phyloP scores from a whole-genome alignment of 768 basidiomycete species.

The Crepidotus variabilis region DNA sequence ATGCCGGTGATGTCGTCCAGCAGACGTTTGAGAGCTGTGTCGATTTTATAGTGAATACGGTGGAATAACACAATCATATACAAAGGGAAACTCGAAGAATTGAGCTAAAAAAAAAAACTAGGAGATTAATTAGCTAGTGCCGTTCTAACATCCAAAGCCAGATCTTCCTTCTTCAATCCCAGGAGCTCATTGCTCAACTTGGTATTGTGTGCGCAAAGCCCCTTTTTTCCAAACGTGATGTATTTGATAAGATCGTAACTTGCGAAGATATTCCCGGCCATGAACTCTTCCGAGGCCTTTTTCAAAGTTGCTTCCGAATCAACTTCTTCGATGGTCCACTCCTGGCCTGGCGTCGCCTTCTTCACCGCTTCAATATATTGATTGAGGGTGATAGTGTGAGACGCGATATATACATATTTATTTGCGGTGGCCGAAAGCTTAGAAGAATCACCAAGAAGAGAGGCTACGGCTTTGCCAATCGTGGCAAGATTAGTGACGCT shows the following conservation, averaged over 20 bases:
- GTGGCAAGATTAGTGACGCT: slow-evolving; percentile 1
- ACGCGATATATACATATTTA: slow-evolving; percentile 2
- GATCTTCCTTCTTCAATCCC: slow-evolving; percentile 3
- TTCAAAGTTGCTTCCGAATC: neutral
- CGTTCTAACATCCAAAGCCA: neutral
- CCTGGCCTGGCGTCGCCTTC: neutral
- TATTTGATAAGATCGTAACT: slow-evolving; percentile 1
- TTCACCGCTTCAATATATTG: neutral
- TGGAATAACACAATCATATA: too few species aligned
- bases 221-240: neutral
- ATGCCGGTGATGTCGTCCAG: slow-evolving; percentile 22
- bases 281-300: neutral
- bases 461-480: neutral
- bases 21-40: slow-evolving; percentile 35
- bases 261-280: neutral
- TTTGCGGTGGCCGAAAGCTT: neutral
- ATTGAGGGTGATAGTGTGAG: slow-evolving; percentile 1
- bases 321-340: neutral
- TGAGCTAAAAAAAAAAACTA: too few species aligned
- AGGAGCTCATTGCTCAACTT: slow-evolving; percentile 1
- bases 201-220: neutral
- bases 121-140: too few species aligned
- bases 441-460: neutral
- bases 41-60: slow-evolving; percentile 23
- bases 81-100: too few species aligned